Conservation (phyloP, 129 eudicot genomes). For the Smallanthus sonchifolius region DNA sequence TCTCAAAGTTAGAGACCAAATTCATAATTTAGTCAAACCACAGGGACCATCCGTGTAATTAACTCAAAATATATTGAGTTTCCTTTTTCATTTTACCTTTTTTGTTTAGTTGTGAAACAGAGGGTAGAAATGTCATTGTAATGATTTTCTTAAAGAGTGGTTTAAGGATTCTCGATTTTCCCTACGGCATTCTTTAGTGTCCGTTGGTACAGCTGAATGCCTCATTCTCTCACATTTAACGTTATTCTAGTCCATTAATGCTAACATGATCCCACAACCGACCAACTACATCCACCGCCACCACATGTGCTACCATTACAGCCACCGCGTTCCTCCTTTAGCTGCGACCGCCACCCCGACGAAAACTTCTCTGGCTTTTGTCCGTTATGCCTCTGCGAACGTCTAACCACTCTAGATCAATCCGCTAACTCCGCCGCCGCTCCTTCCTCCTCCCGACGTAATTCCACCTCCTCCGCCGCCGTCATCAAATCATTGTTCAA, state of each 20-base stretch:
- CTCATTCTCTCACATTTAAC: conserved; percentile 10
- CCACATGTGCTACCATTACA: conserved; percentile 47
- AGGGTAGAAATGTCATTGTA: too few relatives aligned
- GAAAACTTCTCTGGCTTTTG: conserved; percentile 84
- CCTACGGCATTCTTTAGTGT: conserved; percentile 18
- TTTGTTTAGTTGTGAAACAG: too few relatives aligned
- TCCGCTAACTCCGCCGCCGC: conserved; percentile 32
- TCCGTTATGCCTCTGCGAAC: conserved; percentile 79
- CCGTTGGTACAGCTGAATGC: conserved; percentile 23
- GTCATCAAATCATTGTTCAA: conserved; percentile 63
- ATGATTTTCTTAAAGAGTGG: background rate
- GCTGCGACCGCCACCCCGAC: conserved; percentile 82
- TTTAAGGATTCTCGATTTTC: conserved; percentile 5
- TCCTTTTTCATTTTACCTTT: too few relatives aligned
- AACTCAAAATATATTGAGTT: too few relatives aligned
- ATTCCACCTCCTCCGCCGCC: conserved; percentile 58
- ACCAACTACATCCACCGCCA: conserved; percentile 51
- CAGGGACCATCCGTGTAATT: too few relatives aligned
- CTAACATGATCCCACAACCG: conserved; percentile 64
- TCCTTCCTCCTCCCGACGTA: conserved; percentile 53
- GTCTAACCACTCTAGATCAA: conserved; percentile 76
- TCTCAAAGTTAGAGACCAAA: too few relatives aligned
- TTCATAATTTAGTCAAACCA: too few relatives aligned
- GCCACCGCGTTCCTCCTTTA: conserved; percentile 69
- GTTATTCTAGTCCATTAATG: conserved; percentile 4